phyloP scores from a whole-genome alignment of 257 asterid species.

The Fraxinus anomala region DNA sequence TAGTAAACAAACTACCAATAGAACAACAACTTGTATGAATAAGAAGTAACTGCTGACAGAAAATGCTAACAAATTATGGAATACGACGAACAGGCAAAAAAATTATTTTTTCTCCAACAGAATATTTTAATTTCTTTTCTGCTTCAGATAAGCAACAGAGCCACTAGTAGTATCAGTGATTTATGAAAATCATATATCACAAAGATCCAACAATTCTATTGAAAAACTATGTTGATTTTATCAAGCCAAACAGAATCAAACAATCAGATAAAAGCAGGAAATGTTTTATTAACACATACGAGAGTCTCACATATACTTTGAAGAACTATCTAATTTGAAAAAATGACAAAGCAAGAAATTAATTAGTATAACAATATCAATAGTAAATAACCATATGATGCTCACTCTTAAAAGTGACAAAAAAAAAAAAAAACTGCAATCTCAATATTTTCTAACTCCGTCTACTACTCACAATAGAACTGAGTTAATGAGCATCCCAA shows the following conservation, averaged over 20 bases:
- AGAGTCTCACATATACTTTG: not conserved
- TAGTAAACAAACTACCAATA: not conserved
- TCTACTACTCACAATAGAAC: not conserved
- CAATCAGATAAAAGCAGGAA: not conserved
- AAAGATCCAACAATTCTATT: not conserved
- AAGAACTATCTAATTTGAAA: not conserved
- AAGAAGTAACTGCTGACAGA: not conserved
- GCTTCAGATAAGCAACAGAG: not conserved
- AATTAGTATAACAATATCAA: not conserved
- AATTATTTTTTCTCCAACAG: not conserved
- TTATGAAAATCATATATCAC: constrained; percentile 1
- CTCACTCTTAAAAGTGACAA: not conserved
- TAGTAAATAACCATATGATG: not conserved
- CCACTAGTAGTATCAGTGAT: not conserved
- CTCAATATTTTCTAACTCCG: not conserved
- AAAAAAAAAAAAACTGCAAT: not conserved
- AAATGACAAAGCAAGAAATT: not conserved
- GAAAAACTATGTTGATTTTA: not conserved
- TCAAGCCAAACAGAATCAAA: not conserved
- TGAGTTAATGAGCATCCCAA: not conserved
- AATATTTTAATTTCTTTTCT: not conserved
- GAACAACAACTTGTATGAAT: constrained; percentile 1
- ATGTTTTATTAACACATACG: too few relatives aligned
- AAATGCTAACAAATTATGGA: not conserved
- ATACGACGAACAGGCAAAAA: not conserved